Evolutionary conservation across 1,284 basidiomycete genomes (phyloP), one percentile per base, ranked within the genome.

Genomic region (Ceratobasidium sp.): DNA sequence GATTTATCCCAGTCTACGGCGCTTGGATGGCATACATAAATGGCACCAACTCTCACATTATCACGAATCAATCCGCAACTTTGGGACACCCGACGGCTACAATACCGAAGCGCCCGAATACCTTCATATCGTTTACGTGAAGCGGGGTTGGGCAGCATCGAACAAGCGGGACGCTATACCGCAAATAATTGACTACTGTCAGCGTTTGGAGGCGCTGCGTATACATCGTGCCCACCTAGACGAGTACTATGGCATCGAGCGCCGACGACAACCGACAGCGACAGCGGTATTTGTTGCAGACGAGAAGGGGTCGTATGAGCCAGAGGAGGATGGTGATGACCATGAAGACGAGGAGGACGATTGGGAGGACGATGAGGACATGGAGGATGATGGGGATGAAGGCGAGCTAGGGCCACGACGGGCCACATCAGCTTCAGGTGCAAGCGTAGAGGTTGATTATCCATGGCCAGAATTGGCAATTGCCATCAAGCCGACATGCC

Each of bases 21-120:
- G 57, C 2, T 28, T 61, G 20, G 28, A 61, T 33, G 52, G 46
- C 38, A 57, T 78, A 40, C 70, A 26, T 2, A 78, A 78, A 46
- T 59, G 75, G 13, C 69, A 78, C 48, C 46, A 23, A n/a, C 54
- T 78, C 38, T 10, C 33, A 9, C 77, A 73, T 40, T 78, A 71
- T 40, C 4, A 48, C 20, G 50, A 40, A 10, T 50, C 48, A 33
- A 33, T 33, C 4, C 33, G 33, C 33, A 4, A 33, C 33, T 4
- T 33, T 33, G 33, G 33, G 33, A 26, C 54, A n/a, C 44, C 70
- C 38, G 54, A 73, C 52, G 56, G 61, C 23, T 78, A 76, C 54
- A 28, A 48, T 40, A 78, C 71, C n/a, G 69, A 78, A 61, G 20
- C 69, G 17, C 50, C 77, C 13, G 77, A 78, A 42, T 52, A 50